A percentile compares a stretch with the other conserved stretches of the same genome.
Conservation (phyloP, 202 grass and related monocot species). For the Thinopyrum obtusiflorum region DNA sequence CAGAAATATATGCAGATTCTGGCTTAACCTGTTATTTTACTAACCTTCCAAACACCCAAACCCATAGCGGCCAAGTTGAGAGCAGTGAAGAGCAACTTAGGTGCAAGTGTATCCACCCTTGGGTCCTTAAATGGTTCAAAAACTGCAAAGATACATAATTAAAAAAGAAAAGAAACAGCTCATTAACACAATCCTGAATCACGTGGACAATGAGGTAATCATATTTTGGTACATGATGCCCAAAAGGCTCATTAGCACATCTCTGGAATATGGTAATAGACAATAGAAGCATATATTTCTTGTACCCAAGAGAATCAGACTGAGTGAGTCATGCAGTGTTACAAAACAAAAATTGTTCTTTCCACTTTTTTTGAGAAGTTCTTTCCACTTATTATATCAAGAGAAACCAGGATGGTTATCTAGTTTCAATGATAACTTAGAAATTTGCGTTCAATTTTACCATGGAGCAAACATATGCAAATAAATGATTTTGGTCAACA, state of each 20-base stretch:
- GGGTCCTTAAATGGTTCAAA: conserved; percentile 98
- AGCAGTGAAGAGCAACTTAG: conserved; percentile 89
- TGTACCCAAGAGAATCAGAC: not conserved
- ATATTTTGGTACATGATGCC: not conserved
- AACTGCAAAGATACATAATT: conserved; percentile 52
- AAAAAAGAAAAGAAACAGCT: not conserved
- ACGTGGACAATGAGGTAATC: not conserved
- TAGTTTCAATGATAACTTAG: not conserved
- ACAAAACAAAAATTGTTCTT: not conserved
- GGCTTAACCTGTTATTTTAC: not conserved
- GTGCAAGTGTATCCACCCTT: conserved; percentile 70
- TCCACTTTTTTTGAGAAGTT: not conserved
- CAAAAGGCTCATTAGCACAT: not conserved
- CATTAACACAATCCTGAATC: conserved; percentile 14
- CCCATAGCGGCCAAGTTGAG: conserved; percentile 86
- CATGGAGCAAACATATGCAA: not conserved
- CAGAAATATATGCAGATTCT: not conserved
- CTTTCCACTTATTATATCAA: not conserved
- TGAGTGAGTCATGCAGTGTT: not conserved
- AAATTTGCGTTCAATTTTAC: not conserved
- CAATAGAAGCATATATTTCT: not conserved
- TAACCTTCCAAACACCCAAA: conserved; percentile 97
- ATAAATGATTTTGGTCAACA: not conserved
- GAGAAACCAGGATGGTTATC: not conserved
- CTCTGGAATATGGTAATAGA: not conserved